phyloP scores from a whole-genome alignment of 352 stramenopile genomes.

The Sclerospora graminicola region DNA sequence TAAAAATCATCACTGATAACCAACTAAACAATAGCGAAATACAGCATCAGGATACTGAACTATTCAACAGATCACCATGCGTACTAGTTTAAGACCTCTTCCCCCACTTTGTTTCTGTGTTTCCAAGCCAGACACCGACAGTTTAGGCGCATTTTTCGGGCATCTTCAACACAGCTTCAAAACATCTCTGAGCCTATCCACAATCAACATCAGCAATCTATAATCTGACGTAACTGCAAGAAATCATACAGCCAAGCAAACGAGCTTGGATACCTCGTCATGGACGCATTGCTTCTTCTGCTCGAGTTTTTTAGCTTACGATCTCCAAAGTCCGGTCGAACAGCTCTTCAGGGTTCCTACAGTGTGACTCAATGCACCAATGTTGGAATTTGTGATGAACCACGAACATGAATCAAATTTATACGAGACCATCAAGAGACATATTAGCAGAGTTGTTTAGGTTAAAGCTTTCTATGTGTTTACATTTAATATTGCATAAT shows the following conservation, averaged over 20 bases:
- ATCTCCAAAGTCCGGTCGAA: slow-evolving; percentile 64
- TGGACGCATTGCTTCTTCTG: slow-evolving; percentile 74
- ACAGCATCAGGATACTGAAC: not conserved
- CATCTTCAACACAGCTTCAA: slow-evolving; percentile 54
- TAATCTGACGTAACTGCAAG: not conserved
- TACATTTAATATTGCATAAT: too few species aligned
- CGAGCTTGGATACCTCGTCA: slow-evolving; percentile 46
- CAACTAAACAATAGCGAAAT: slow-evolving; percentile 10
- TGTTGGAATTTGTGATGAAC: too few species aligned
- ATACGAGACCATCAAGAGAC: too few species aligned
- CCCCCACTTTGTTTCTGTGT: slow-evolving; percentile 20
- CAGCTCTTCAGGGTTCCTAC: slow-evolving; percentile 54
- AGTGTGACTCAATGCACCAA: not conserved
- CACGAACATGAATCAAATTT: too few species aligned
- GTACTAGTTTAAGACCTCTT: slow-evolving; percentile 8
- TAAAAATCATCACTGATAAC: slow-evolving; percentile 32
- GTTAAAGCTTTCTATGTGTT: too few species aligned
- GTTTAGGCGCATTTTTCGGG: slow-evolving; percentile 23
- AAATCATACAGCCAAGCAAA: slow-evolving; percentile 2
- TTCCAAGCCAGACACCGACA: slow-evolving; percentile 64
- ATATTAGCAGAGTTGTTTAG: too few species aligned
- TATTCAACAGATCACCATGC: not conserved
- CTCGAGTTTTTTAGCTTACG: slow-evolving; percentile 73
- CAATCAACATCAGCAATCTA: not conserved
- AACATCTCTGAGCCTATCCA: slow-evolving; percentile 31